A percentile compares a stretch with the other conserved stretches of the same genome.
phyloP scores from a whole-genome alignment of 176 grass and related monocot genomes.

The Ampelocalamus luodianensis region DNA sequence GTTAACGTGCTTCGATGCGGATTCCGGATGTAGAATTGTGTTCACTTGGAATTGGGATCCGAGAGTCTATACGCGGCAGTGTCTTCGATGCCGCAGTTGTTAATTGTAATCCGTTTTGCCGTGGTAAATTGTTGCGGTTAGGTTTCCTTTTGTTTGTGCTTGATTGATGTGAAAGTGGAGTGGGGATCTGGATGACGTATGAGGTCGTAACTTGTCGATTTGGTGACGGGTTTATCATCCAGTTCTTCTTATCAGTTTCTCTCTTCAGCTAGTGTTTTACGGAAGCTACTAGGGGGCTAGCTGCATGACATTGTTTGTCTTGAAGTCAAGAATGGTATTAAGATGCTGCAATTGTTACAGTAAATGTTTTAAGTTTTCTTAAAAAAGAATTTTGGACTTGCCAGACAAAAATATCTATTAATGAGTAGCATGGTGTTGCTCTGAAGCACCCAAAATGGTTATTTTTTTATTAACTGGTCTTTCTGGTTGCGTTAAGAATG shows the following conservation, averaged over 20 bases:
- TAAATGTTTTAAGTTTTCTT: neutral
- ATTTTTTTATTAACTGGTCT: neutral
- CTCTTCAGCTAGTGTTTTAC: neutral
- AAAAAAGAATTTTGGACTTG: neutral
- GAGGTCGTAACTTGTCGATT: neutral
- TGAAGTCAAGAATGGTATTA: neutral
- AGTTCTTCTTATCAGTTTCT: neutral
- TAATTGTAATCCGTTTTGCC: neutral
- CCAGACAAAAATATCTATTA: neutral
- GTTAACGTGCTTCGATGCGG: neutral
- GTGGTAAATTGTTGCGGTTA: neutral
- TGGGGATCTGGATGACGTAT: slow-evolving; percentile 32
- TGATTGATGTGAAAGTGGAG: neutral
- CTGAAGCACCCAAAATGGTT: neutral
- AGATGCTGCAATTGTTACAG: neutral
- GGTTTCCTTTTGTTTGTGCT: neutral
- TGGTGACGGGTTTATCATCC: neutral
- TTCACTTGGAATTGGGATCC: slow-evolving; percentile 21
- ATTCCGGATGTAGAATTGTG: neutral
- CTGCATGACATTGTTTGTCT: slow-evolving; percentile 13
- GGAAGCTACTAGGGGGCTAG: neutral
- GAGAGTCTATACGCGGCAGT: slow-evolving; percentile 10
- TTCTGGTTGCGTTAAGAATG: neutral
- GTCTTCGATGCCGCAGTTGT: neutral
- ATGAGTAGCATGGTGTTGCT: neutral